Conservation (phyloP, 1,139 yeast genomes). For the Saccharomyces hybrid region DNA sequence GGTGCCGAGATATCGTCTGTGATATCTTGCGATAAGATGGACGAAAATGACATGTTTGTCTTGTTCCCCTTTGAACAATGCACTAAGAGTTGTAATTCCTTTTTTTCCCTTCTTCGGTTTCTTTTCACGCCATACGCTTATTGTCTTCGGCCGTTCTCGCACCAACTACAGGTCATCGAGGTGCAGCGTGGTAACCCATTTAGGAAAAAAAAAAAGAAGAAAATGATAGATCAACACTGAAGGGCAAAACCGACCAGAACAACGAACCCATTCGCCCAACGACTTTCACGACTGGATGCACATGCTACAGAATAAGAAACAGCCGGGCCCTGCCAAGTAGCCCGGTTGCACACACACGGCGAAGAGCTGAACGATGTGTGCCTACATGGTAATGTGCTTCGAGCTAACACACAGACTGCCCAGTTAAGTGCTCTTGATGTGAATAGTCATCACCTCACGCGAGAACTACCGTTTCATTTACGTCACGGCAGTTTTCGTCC, state of each 20-base stretch:
- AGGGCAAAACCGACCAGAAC: background rate
- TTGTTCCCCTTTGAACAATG: too few species aligned
- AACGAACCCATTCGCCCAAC: too few species aligned
- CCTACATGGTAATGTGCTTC: background rate
- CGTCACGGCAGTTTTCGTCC: background rate
- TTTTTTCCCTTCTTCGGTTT: background rate
- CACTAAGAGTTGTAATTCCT: background rate
- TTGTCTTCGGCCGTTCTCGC: background rate
- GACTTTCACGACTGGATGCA: background rate
- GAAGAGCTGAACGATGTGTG: background rate
- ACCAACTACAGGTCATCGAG: background rate
- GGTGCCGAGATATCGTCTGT: constrained; percentile 3
- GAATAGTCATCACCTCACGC: background rate
- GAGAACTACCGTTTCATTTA: background rate
- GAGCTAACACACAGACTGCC: too few species aligned
- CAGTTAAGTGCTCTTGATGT: background rate
- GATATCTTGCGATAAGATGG: constrained; percentile 18
- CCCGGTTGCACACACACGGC: background rate
- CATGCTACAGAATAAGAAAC: background rate
- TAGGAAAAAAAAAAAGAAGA: background rate
- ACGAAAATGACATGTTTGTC: constrained; percentile 2
- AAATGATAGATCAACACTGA: background rate
- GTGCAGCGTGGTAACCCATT: background rate
- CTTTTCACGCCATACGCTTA: background rate
- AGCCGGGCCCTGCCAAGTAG: background rate